These are phyloP conservation scores for Coemansia asiatica DNA, from an alignment of 192 early-diverging fungal species.

Conservation along the genomic window DNA sequence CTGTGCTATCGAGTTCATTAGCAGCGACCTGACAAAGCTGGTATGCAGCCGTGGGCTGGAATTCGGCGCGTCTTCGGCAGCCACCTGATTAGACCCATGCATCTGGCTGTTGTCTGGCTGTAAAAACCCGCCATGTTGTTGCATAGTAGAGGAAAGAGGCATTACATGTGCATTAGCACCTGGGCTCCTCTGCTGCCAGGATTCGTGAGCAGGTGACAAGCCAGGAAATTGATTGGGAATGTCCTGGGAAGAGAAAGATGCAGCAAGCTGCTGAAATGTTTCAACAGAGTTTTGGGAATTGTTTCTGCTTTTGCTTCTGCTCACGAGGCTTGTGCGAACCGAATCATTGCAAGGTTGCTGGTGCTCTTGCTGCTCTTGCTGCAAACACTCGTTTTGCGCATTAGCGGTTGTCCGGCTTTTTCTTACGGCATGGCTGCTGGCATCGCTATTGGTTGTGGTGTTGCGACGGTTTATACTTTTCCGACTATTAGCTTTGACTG, in stretches of 20 bases:
- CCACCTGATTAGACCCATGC: background rate
- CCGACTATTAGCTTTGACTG: background rate
- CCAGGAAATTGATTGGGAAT: background rate
- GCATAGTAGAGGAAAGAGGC: background rate
- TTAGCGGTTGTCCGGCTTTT: background rate
- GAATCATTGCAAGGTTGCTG: background rate
- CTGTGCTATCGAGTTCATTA: slow-evolving; percentile 3
- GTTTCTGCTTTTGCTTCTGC: background rate
- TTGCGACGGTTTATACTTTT: background rate
- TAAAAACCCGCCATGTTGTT: background rate
- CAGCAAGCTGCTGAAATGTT: background rate
- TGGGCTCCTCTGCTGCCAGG: background rate
- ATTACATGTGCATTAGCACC: background rate
- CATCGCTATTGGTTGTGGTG: background rate
- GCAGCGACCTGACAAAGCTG: slow-evolving; percentile 7
- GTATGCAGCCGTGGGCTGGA: background rate
- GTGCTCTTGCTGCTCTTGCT: background rate
- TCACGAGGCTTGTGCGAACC: background rate
- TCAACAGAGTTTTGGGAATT: background rate
- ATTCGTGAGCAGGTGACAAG: background rate
- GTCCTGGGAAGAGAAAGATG: background rate
- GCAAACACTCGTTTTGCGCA: background rate
- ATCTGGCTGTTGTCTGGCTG: background rate
- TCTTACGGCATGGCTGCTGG: background rate
- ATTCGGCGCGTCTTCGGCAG: background rate